phyloP scores from a whole-genome alignment of 2,329 filamentous ascomycete genomes.

The Phaeomoniella chlamydospora region DNA sequence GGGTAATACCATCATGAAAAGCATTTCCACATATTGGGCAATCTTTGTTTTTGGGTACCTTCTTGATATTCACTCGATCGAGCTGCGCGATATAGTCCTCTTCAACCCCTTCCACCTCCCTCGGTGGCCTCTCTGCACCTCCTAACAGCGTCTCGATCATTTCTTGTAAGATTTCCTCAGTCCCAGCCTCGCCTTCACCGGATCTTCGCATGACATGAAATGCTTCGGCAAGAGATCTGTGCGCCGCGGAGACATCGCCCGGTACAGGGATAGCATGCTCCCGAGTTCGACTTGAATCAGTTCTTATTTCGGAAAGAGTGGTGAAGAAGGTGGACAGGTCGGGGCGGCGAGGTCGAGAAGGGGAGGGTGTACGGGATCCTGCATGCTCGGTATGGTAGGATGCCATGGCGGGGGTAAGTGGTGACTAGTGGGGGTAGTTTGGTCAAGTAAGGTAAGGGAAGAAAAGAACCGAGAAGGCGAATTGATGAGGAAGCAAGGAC shows the following conservation, averaged over 20 bases:
- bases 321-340: constrained; percentile 53
- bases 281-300: constrained; percentile 26
- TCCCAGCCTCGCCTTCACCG: constrained; percentile 18
- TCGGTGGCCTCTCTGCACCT: constrained; percentile 43
- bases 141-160: constrained; percentile 42
- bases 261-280: constrained; percentile 45
- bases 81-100: constrained; percentile 27
- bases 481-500: too few relatives aligned
- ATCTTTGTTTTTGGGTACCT: constrained; percentile 12
- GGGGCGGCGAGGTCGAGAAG: constrained; percentile 33
- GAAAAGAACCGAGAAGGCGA: too few relatives aligned
- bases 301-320: constrained; percentile 37
- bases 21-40: constrained; percentile 41
- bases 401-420: too few relatives aligned
- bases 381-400: not conserved
- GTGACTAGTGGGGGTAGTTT: too few relatives aligned
- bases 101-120: constrained; percentile 44
- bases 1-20: constrained; percentile 35
- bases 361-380: not conserved
- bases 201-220: constrained; percentile 41
- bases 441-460: too few relatives aligned
- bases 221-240: constrained; percentile 45
- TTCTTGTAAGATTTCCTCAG: constrained; percentile 29
- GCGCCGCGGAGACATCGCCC: constrained; percentile 44
- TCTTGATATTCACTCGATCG: constrained; percentile 13